Conservation (phyloP, 805 yeast genomes). For the Cyberlindnera japonica region DNA sequence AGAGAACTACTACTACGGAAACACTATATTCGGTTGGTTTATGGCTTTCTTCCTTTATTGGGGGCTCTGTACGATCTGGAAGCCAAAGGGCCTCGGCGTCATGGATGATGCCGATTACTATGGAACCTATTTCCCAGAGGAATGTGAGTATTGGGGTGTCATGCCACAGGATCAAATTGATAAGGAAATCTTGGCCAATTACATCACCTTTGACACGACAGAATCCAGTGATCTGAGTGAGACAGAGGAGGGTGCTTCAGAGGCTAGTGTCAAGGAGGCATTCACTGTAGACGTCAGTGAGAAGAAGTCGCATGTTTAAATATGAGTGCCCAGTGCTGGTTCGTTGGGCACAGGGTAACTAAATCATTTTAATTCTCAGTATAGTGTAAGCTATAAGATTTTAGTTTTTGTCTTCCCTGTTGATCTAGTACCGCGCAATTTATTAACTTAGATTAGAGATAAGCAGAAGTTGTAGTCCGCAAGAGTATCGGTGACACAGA, state of each 20-base stretch:
- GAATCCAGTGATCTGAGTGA: neutral
- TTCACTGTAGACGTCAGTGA: neutral
- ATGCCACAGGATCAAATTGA: conserved; percentile 12
- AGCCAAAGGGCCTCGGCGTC: conserved; percentile 12
- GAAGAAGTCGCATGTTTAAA: too few relatives aligned
- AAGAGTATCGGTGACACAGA: too few relatives aligned
- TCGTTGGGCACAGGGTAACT: too few relatives aligned
- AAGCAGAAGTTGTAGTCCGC: neutral
- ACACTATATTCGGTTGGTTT: conserved; percentile 40
- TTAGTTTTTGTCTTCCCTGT: too few relatives aligned
- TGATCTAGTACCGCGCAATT: too few relatives aligned
- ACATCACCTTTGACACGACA: conserved; percentile 1
- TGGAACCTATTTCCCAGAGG: conserved; percentile 11
- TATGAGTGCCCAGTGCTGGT: too few relatives aligned
- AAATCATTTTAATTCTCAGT: too few relatives aligned
- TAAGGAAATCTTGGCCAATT: conserved; percentile 6
- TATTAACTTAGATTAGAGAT: too few relatives aligned
- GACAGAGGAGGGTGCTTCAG: neutral
- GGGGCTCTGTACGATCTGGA: conserved; percentile 15
- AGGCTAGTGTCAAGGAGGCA: neutral
- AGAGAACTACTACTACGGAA: conserved; percentile 40
- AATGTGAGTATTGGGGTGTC: conserved; percentile 14
- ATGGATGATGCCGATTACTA: conserved; percentile 15
- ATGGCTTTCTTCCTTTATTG: conserved; percentile 38
- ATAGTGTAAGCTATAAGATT: too few relatives aligned